A percentile compares a stretch with the other conserved stretches of the same genome.
phyloP scores from a whole-genome alignment of 1,284 basidiomycete genomes.

The Ceratobasidium sp. region DNA sequence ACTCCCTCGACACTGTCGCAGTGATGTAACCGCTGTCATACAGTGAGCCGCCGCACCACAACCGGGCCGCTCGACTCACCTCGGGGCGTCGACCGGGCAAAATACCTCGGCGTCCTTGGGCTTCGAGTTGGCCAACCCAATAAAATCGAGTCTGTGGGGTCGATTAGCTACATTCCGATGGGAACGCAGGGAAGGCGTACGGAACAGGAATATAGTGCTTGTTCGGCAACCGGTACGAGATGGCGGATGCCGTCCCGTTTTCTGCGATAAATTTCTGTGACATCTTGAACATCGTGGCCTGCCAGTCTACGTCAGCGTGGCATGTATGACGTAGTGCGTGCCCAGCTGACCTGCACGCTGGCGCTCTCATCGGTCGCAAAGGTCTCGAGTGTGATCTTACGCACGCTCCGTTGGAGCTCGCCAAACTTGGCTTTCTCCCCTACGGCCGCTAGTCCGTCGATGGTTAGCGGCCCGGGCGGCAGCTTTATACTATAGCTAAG shows the following conservation, averaged over 20 bases:
- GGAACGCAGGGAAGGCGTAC: constrained; percentile 13
- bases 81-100: constrained; percentile 80
- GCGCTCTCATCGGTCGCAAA: constrained; percentile 92
- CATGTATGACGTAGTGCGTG: constrained; percentile 14
- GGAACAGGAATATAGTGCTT: constrained; percentile 83
- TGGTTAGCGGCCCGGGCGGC: constrained; percentile 60
- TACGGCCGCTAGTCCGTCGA: constrained; percentile 61
- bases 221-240: constrained; percentile 88
- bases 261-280: constrained; percentile 75
- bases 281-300: constrained; percentile 95
- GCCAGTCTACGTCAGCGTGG: constrained; percentile 42
- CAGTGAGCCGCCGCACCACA: constrained; percentile 43
- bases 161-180: constrained; percentile 54
- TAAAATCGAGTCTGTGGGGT: constrained; percentile 60
- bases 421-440: constrained; percentile 69
- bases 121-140: constrained; percentile 64
- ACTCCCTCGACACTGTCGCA: constrained; percentile 57
- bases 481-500: constrained; percentile 73
- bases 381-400: constrained; percentile 76
- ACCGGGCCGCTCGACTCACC: constrained; percentile 58
- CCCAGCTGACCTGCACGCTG: constrained; percentile 79
- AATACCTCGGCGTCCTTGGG: constrained; percentile 83
- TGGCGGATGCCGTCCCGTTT: constrained; percentile 69
- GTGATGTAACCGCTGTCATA: constrained; percentile 60
- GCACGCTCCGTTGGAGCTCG: constrained; percentile 67